These are phyloP conservation scores for Hymenoscyphus infarciens DNA, from an alignment of 2,329 filamentous ascomycete species.

Conservation along the genomic window DNA sequence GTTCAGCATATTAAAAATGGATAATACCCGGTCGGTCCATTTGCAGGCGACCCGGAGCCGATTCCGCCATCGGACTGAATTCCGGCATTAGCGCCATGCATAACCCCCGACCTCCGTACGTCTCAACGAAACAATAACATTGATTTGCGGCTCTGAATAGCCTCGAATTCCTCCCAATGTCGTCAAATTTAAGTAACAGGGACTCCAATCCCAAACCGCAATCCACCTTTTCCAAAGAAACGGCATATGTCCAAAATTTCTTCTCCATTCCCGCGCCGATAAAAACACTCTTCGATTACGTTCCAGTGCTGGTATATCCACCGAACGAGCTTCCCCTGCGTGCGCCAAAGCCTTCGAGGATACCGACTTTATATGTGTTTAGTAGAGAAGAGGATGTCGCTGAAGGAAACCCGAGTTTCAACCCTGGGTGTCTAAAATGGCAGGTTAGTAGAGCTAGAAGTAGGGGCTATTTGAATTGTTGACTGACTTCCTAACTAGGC, in stretches of 20 bases:
- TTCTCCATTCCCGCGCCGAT: constrained; percentile 64
- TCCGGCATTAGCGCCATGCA: constrained; percentile 2
- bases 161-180: neutral
- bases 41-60: neutral
- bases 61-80: neutral
- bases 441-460: constrained; percentile 58
- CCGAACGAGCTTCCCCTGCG: constrained; percentile 70
- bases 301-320: constrained; percentile 74
- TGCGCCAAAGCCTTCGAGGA: constrained; percentile 46
- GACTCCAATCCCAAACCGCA: constrained; percentile 5
- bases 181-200: neutral
- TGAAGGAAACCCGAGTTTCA: constrained; percentile 70
- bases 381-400: constrained; percentile 59
- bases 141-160: neutral
- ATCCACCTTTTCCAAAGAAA: constrained; percentile 21
- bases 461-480: constrained; percentile 6
- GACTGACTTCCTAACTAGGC: constrained; percentile 50
- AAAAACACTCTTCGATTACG: constrained; percentile 77
- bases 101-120: neutral
- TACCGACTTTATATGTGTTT: constrained; percentile 71
- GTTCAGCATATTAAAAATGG: neutral
- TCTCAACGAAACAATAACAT: neutral
- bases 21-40: neutral
- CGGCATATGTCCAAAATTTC: constrained; percentile 24
- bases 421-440: constrained; percentile 93